Evolutionary conservation across 2,329 filamentous ascomycete genomes (phyloP).

Genomic region (Periconia macrospinosa): DNA sequence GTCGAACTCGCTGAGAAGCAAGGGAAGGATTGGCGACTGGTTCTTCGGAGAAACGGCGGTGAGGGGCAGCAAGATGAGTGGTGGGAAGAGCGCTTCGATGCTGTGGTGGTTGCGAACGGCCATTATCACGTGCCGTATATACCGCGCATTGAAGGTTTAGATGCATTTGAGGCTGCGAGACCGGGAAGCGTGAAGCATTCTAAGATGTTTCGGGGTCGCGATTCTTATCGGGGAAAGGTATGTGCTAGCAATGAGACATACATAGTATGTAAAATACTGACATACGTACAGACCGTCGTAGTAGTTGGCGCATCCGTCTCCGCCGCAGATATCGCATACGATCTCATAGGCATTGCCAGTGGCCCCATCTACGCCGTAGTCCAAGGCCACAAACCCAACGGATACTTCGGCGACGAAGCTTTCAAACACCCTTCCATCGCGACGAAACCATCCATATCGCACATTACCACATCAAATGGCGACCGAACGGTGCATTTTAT

Average conservation of each 20-base stretch:
- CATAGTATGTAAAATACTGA: constrained; percentile 5
- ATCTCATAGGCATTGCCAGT: constrained; percentile 51
- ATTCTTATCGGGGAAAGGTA: constrained; percentile 52
- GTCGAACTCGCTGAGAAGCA: constrained; percentile 61
- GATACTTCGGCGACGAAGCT: constrained; percentile 62
- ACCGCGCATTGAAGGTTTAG: constrained; percentile 53
- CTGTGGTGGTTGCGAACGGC: constrained; percentile 62
- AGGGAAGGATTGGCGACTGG: constrained; percentile 49
- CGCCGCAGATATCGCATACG: constrained; percentile 63
- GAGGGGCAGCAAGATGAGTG: constrained; percentile 54
- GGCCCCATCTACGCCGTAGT: constrained; percentile 58
- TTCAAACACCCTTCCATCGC: constrained; percentile 61
- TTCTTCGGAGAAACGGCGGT: constrained; percentile 51
- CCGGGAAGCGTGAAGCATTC: constrained; percentile 59
- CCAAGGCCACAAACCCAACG: constrained; percentile 53
- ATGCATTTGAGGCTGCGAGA: constrained; percentile 48
- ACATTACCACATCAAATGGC: constrained; percentile 38
- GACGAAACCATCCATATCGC: constrained; percentile 52
- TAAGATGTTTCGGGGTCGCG: constrained; percentile 56
- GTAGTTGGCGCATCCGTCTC: constrained; percentile 68
- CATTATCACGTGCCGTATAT: constrained; percentile 64
- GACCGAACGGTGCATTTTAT: constrained; percentile 57
- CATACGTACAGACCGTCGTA: constrained; percentile 54
- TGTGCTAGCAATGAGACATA: not conserved
- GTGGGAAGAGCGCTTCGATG: constrained; percentile 66